Percentiles rank a stretch among this genome's conserved stretches.
phyloP scores from a whole-genome alignment of 179 eudicot genomes.

The Heliamphora pulchella region DNA sequence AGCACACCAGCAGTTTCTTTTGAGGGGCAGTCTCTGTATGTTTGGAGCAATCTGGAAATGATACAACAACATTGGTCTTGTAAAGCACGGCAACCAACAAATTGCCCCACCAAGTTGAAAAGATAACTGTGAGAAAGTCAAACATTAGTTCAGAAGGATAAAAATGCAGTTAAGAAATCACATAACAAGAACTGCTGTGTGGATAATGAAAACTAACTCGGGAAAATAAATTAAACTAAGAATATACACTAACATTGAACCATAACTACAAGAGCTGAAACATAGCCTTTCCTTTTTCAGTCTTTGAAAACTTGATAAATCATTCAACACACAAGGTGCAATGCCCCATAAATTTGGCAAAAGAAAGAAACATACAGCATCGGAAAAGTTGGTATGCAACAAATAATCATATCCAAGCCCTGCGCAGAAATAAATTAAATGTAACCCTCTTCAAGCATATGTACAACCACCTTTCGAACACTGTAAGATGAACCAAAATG shows the following conservation, averaged over 20 bases:
- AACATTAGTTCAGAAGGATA: conserved; percentile 6
- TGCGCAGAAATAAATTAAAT: not conserved
- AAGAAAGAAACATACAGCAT: not conserved
- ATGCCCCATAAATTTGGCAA: not conserved
- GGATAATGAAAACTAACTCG: conserved; percentile 2
- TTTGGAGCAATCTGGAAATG: conserved; percentile 57
- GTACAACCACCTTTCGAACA: not conserved
- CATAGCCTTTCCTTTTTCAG: no score
- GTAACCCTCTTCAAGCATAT: not conserved
- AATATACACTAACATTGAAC: not conserved
- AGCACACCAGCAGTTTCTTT: conserved; percentile 55
- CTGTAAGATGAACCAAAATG: no score
- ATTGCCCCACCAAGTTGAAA: conserved; percentile 73
- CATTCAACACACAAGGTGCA: not conserved
- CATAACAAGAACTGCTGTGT: not conserved
- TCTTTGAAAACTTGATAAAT: not conserved
- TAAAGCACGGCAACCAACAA: conserved; percentile 45
- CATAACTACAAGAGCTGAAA: not conserved
- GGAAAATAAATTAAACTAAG: not conserved
- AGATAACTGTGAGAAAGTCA: conserved; percentile 58
- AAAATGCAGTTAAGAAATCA: not conserved
- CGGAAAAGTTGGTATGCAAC: not conserved
- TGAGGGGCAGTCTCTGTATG: conserved; percentile 42
- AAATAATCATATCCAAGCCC: not conserved
- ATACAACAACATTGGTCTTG: conserved; percentile 77